Evolutionary conservation across 768 basidiomycete genomes (phyloP), one percentile per base, ranked within the genome.

Genomic region (Bullera alba): DNA sequence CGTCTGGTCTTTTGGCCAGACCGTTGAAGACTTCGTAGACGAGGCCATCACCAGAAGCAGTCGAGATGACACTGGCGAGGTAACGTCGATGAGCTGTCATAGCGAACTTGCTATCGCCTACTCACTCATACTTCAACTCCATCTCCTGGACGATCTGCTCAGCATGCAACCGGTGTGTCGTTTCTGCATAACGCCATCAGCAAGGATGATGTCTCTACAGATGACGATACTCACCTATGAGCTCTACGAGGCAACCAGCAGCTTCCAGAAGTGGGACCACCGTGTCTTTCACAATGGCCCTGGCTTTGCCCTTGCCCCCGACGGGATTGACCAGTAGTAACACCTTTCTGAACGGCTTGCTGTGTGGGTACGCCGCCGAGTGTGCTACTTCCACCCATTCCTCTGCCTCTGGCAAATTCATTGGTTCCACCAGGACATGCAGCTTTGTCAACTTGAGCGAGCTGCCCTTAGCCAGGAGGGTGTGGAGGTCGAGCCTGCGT

Each of bases 1-100:
- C 73, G 53, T 74, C 70, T 4, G 52, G 21, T 26, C 72, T 53
- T 2, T 42, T 42, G 1, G 72, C 72, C 16, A 74, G 50, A 8
- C 73, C 73, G 44, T 73, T 72, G 36, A 72, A 37, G 1, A 73
- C 54, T 38, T 74, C 73, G 49, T 73, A 69, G 5, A 71, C 62
- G 28, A 71, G 45, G 6, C 73, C 73, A 48, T 74, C 73, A 4
- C 73, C 73, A 0, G 70, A 71, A 1, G 66, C 65, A 0, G 63
- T 55, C 1, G 66, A 69, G 3, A 73, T 65, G 22, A 67, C 68
- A 47, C 72, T 73, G 46, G 1, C 10, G 6, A 19, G 14, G 27
- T 28, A n/a, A n/a, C n/a, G n/a, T n/a, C n/a, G n/a, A n/a, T n/a
- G n/a, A n/a, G n/a, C n/a, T n/a, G n/a, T n/a, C n/a, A n/a, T n/a